A percentile compares a stretch with the other conserved stretches of the same genome.
These are phyloP conservation scores for Fagus sylvatica DNA, from an alignment of 306 rosid species.

Conservation along the genomic window DNA sequence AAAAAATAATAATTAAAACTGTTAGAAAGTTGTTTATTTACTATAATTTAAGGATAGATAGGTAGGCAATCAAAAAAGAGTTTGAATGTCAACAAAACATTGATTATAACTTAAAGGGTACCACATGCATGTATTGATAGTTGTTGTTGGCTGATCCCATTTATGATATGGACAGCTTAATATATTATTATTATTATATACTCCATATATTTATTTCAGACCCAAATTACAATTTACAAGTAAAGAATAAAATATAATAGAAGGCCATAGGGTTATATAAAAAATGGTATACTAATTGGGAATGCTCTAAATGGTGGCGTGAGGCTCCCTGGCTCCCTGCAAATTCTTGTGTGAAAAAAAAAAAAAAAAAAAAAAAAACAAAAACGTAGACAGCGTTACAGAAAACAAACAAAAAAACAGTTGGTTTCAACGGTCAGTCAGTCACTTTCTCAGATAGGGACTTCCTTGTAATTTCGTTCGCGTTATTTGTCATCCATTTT, in stretches of 20 bases:
- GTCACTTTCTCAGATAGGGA: slow-evolving; percentile 13
- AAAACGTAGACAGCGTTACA: neutral
- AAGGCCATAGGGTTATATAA: too few relatives aligned
- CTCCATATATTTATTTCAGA: neutral
- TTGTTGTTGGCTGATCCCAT: neutral
- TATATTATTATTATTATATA: neutral
- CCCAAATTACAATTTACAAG: neutral
- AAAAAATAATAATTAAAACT: neutral
- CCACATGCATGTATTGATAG: neutral
- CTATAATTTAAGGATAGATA: neutral
- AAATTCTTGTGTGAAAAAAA: neutral
- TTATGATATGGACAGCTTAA: neutral
- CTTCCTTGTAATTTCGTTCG: slow-evolving; percentile 39
- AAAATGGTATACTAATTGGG: too few relatives aligned
- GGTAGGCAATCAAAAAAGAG: neutral
- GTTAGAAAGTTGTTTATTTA: neutral
- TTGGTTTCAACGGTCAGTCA: slow-evolving; percentile 59
- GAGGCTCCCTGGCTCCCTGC: too few relatives aligned
- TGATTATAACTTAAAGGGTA: neutral
- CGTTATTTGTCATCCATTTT: neutral
- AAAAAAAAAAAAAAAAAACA: neutral
- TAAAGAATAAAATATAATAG: too few relatives aligned
- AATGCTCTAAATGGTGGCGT: too few relatives aligned
- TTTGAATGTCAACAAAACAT: neutral
- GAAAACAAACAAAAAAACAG: slow-evolving; percentile 5